Evolutionary conservation across 257 asterid genomes (phyloP).

Genomic region (Nicotiana otophora): DNA sequence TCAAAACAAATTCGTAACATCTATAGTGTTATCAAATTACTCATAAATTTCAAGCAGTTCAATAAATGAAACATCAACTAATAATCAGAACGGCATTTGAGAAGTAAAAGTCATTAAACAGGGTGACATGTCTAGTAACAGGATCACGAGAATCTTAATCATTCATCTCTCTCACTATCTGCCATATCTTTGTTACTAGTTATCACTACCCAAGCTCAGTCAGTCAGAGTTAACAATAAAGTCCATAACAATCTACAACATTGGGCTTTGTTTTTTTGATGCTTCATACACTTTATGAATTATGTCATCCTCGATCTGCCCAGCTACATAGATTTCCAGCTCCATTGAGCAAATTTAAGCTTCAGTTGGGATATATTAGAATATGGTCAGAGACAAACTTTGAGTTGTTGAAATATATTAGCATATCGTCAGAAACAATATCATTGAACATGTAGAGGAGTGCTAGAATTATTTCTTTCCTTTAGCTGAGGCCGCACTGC

Average conservation of each 20-base stretch:
- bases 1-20: neutral
- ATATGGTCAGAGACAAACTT: neutral
- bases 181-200: neutral
- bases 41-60: neutral
- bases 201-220: neutral
- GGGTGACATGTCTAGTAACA: neutral
- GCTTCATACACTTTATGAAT: neutral
- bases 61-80: neutral
- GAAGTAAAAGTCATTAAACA: neutral
- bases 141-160: neutral
- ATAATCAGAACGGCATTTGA: neutral
- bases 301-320: neutral
- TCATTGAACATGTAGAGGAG: neutral
- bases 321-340: neutral
- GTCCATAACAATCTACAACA: neutral
- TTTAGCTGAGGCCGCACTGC: neutral
- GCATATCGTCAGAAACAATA: neutral
- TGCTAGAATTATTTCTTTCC: neutral
- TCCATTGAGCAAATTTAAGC: neutral
- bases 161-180: neutral
- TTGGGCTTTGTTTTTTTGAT: neutral
- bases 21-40: neutral
- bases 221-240: neutral
- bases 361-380: neutral
- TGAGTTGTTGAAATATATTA: neutral